Conservation (phyloP, 352 stramenopile genomes). For the Thalassiosira mediterranea region DNA sequence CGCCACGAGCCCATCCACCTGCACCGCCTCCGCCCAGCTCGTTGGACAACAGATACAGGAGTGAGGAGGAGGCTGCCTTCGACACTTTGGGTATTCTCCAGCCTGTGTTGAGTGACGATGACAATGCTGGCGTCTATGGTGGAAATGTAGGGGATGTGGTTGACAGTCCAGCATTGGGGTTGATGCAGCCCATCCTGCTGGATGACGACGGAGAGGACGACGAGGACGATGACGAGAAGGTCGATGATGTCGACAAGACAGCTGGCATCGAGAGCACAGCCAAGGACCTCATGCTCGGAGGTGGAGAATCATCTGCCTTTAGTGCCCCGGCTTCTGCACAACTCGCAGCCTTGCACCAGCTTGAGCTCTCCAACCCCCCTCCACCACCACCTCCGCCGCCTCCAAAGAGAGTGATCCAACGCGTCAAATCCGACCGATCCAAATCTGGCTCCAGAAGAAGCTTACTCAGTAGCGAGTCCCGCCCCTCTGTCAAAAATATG, state of each 20-base stretch:
- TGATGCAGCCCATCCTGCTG: constrained; percentile 28
- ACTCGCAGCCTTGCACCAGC: no score
- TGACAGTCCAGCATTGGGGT: not conserved
- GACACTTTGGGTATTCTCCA: constrained; percentile 58
- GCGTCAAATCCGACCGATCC: not conserved
- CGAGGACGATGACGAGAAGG: not conserved
- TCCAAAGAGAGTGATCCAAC: constrained; percentile 25
- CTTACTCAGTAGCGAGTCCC: no score
- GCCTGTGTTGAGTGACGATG: constrained; percentile 34
- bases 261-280: no score
- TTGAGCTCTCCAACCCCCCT: not conserved
- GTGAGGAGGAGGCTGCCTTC: constrained; percentile 41
- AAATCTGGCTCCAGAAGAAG: not conserved
- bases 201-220: constrained; percentile 8
- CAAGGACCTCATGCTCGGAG: no score
- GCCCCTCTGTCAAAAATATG: no score
- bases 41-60: constrained; percentile 22
- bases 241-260: no score
- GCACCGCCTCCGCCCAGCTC: not conserved
- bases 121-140: not conserved
- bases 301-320: no score
- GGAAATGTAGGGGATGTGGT: not conserved
- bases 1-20: not conserved
- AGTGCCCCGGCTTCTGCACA: no score
- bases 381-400: constrained; percentile 14